phyloP scores from a whole-genome alignment of 2,329 filamentous ascomycete species.

The Fusarium pseudoanthophilum region DNA sequence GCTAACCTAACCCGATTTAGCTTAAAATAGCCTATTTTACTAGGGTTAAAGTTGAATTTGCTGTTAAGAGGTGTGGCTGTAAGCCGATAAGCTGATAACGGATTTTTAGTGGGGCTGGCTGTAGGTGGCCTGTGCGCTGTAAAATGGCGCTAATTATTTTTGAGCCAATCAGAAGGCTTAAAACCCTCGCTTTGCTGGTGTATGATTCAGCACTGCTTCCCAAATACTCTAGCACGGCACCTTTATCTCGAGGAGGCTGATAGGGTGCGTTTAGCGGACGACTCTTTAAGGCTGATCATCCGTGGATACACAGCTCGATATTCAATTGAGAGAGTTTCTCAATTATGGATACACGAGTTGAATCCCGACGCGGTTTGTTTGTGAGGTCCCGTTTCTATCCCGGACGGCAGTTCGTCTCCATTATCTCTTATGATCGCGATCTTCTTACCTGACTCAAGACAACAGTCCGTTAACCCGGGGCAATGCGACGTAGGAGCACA shows the following conservation, averaged over 20 bases:
- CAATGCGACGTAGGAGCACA: conserved; percentile 1
- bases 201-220: no score
- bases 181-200: no score
- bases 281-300: conserved; percentile 4
- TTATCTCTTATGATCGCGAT: conserved; percentile 19
- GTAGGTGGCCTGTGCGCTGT: no score
- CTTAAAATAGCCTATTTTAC: no score
- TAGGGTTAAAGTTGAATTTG: no score
- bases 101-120: no score
- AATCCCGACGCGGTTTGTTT: not conserved
- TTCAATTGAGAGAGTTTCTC: not conserved
- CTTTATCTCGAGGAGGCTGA: conserved; percentile 5
- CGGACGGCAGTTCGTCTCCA: not conserved
- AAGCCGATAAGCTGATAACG: no score
- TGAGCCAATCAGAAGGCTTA: no score
- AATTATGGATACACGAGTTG: not conserved
- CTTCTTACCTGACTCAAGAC: conserved; percentile 25
- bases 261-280: conserved; percentile 3
- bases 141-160: no score
- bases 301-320: not conserved
- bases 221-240: no score
- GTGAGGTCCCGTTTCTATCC: not conserved
- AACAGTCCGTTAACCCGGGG: not conserved
- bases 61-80: no score
- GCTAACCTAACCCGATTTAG: no score